A percentile compares a stretch with the other conserved stretches of the same genome.
These are phyloP conservation scores for Rhizopogon roseolus DNA, from an alignment of 768 basidiomycete genomes.

Conservation along the genomic window DNA sequence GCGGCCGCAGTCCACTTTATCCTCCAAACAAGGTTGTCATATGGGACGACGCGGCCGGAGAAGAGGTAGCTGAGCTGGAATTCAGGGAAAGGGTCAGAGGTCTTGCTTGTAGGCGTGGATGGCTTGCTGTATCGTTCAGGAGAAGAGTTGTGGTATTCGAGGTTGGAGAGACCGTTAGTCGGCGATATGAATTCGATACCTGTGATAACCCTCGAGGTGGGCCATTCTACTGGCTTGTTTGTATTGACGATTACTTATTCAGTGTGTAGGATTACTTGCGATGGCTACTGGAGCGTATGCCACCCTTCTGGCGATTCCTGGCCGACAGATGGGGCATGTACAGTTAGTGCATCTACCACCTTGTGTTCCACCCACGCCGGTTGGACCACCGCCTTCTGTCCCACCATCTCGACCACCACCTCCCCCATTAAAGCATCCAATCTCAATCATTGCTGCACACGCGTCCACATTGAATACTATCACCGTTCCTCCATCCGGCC, in stretches of 20 bases:
- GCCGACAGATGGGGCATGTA: conserved; percentile 83
- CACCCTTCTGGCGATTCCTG: conserved; percentile 82
- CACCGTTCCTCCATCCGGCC: conserved; percentile 72
- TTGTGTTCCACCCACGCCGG: conserved; percentile 55
- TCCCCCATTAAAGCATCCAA: conserved; percentile 55
- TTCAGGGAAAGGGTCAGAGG: conserved; percentile 83
- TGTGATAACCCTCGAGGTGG: conserved; percentile 81
- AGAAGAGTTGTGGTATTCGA: conserved; percentile 77
- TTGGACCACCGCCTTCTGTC: conserved; percentile 50
- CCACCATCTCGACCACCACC: conserved; percentile 54
- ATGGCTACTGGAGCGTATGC: conserved; percentile 74
- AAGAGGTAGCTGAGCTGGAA: conserved; percentile 83
- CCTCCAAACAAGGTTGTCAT: conserved; percentile 89
- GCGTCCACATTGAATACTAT: conserved; percentile 74
- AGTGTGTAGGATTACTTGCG: conserved; percentile 62
- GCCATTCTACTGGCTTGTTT: conserved; percentile 12
- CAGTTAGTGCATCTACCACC: conserved; percentile 84
- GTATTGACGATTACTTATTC: not conserved
- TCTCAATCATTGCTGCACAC: conserved; percentile 83
- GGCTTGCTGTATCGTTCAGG: conserved; percentile 79
- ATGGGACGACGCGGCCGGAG: conserved; percentile 78
- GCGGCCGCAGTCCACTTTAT: conserved; percentile 83
- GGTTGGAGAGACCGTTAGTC: conserved; percentile 54
- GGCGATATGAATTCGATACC: conserved; percentile 81
- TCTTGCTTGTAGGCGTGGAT: conserved; percentile 73